Percentiles rank a stretch among this genome's conserved stretches.
Conservation (phyloP, 257 asterid genomes). For the Penstemon eatonii region DNA sequence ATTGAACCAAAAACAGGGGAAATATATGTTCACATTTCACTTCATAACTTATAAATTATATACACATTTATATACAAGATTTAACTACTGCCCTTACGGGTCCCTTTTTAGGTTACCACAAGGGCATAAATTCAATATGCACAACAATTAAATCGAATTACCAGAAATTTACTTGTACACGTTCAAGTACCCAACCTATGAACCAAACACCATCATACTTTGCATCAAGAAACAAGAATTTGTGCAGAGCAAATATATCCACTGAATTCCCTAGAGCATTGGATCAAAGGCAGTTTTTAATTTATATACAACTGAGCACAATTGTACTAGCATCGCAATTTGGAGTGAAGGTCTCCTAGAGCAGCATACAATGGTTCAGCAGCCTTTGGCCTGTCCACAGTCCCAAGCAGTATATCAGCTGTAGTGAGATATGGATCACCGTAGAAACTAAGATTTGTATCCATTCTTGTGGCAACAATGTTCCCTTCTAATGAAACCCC, state of each 20-base stretch:
- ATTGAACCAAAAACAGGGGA: background rate
- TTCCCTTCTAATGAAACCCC: slow-evolving; percentile 97
- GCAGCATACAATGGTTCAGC: slow-evolving; percentile 88
- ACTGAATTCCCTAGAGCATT: background rate
- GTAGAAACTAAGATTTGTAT: slow-evolving; percentile 83
- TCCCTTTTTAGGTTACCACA: slow-evolving; percentile 5
- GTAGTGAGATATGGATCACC: slow-evolving; percentile 98
- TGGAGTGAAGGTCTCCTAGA: slow-evolving; percentile 64
- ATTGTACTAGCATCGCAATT: slow-evolving; percentile 42
- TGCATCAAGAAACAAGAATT: background rate
- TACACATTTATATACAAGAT: slow-evolving; percentile 23
- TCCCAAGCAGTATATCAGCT: slow-evolving; percentile 85
- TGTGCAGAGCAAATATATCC: background rate
- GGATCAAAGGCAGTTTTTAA: background rate
- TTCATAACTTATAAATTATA: background rate
- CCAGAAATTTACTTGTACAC: slow-evolving; percentile 21
- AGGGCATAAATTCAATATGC: slow-evolving; percentile 7
- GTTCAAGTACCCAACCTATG: background rate
- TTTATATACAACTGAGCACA: background rate
- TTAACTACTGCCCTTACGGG: background rate
- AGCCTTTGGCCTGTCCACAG: slow-evolving; percentile 89
- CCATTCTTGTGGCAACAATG: slow-evolving; percentile 84
- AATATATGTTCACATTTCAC: background rate
- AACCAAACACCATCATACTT: slow-evolving; percentile 6
- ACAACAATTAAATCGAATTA: slow-evolving; percentile 15